Conservation (phyloP, 441 rosid species). For the Jatropha podagrica region DNA sequence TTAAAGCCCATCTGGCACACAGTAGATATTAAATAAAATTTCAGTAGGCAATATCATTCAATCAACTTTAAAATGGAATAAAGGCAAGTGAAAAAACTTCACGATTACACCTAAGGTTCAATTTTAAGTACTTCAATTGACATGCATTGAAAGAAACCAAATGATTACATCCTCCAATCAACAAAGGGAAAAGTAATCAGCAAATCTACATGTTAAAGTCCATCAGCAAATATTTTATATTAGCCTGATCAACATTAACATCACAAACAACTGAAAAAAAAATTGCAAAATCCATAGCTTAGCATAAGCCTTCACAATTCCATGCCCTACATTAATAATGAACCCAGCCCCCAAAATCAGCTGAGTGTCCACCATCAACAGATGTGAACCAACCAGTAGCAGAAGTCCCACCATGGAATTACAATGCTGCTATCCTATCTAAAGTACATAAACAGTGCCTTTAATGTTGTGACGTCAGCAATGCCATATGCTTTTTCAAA, state of each 20-base stretch:
- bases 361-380: not conserved
- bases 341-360: not conserved
- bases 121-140: not conserved
- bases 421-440: not conserved
- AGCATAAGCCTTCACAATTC: not conserved
- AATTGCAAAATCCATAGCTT: not conserved
- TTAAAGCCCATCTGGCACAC: conserved; percentile 1
- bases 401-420: not conserved
- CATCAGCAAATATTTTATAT: not conserved
- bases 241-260: not conserved
- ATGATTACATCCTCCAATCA: not conserved
- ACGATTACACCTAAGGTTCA: not conserved
- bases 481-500: not conserved
- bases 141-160: not conserved
- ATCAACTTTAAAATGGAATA: not conserved
- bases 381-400: not conserved
- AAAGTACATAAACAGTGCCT: not conserved
- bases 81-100: not conserved
- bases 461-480: not conserved
- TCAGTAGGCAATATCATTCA: not conserved
- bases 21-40: not conserved
- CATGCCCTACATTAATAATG: not conserved
- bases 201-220: not conserved
- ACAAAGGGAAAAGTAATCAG: not conserved
- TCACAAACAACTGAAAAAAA: too few species aligned